Conservation (phyloP, 257 asterid genomes). For the Fraxinus excelsior region DNA sequence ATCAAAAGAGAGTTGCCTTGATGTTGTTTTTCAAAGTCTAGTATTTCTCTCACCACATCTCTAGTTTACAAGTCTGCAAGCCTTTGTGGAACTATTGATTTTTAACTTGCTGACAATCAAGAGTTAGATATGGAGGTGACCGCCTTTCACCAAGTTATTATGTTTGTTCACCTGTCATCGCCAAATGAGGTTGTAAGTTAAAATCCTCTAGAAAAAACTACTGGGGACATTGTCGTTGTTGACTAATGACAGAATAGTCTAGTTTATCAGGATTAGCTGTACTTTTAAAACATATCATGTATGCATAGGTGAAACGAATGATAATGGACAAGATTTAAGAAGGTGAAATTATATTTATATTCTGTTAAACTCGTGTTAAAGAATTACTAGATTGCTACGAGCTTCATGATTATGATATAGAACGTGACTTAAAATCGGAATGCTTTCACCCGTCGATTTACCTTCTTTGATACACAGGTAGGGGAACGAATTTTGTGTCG, state of each 20-base stretch:
- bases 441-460: background rate
- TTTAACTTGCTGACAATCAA: background rate
- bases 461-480: slow-evolving; percentile 43
- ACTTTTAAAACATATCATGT: background rate
- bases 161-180: background rate
- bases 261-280: background rate
- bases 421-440: background rate
- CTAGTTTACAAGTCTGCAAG: too few relatives aligned
- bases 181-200: background rate
- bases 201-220: too few relatives aligned
- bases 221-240: too few relatives aligned
- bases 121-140: background rate
- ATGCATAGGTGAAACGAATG: background rate
- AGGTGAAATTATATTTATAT: background rate
- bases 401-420: background rate
- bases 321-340: background rate
- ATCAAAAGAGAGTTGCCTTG: too few relatives aligned
- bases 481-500: slow-evolving; percentile 88
- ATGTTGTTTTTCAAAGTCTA: too few relatives aligned
- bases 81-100: background rate
- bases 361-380: background rate
- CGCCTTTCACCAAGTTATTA: background rate
- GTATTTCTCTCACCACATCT: too few relatives aligned
- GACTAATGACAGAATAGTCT: background rate
- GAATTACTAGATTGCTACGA: background rate